Base-by-base conservation (phyloP, 164 flowering plant species). In the Nelumbo lutea region DNA sequence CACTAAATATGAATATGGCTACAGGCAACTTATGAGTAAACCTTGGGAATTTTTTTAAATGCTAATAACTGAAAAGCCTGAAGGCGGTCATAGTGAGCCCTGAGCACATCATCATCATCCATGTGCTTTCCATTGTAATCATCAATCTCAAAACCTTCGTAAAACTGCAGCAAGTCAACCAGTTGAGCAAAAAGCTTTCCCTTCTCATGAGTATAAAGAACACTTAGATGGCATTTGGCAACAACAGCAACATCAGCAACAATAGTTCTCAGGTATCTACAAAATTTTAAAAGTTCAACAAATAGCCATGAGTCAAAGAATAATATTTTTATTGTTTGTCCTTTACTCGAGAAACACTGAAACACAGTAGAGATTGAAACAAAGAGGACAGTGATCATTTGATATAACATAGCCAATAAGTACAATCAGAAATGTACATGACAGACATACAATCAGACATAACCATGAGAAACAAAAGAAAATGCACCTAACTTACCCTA, bases 221-320 rank as follows among this genome's bases (percentile, higher is more conserved):
- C 79, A 83, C 99, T 96, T 60, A 96, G 81, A 76, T 93, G 98
- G 73, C 98, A 96, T 79, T 96, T 96, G 42, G 98, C 81, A 76
- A 96, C 95, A 71, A 93, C 93, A 59, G 91, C 97, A 55, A 90
- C 85, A 83, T 96, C 99, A 78, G 94, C 91, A 61, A 96, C 90
- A 68, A 96, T 81, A 69, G 97, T 90, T 76, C 86, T 85, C 65
- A 93, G 73, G 64, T 80, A 93, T 80, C 99, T 96, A 88, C 40
- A 68, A 2, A 5, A 45, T 45, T 45, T 45, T 13, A n/a, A 39
- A 62, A 62, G 11, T 10, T 61, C 6, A 44, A 15, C n/a, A 14
- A 38, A 44, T 7, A 13, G 5, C 4, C 27, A 61, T 42, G 45
- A 42, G 64, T 4, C 15, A 43, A 42, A 41, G 11, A 61, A 9